phyloP scores from a whole-genome alignment of 192 early-diverging fungal genomes.

The Backusella mclennaniae region DNA sequence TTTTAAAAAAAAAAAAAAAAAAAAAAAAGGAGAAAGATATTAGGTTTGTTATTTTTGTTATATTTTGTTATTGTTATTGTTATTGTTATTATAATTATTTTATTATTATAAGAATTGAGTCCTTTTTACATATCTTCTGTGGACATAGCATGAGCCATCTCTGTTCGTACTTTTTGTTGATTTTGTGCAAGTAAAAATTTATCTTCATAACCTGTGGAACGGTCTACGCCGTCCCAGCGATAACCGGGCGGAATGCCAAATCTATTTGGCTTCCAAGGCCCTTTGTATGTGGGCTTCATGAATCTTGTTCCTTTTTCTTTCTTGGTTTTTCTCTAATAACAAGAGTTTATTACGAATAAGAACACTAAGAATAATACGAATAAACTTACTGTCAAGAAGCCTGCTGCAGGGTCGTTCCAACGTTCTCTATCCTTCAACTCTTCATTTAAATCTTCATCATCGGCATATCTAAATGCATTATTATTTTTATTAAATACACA shows the following conservation, averaged over 20 bases:
- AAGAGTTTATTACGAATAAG: conserved; percentile 1
- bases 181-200: conserved; percentile 46
- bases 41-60: background rate
- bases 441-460: conserved; percentile 62
- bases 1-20: background rate
- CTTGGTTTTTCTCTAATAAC: conserved; percentile 21
- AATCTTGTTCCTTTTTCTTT: conserved; percentile 42
- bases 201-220: conserved; percentile 61
- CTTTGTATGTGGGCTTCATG: conserved; percentile 53
- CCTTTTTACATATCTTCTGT: conserved; percentile 58
- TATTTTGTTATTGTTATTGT: background rate
- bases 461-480: conserved; percentile 44
- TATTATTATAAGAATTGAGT: background rate
- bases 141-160: conserved; percentile 58
- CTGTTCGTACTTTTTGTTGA: conserved; percentile 20
- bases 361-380: background rate
- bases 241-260: conserved; percentile 65
- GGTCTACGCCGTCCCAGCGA: conserved; percentile 69
- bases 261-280: conserved; percentile 62
- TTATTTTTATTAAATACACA: background rate
- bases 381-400: conserved; percentile 45
- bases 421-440: conserved; percentile 54
- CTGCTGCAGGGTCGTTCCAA: conserved; percentile 68
- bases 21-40: background rate
- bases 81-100: background rate